phyloP scores from a whole-genome alignment of 2,329 filamentous ascomycete species.

The Coniochaeta hoffmannii region DNA sequence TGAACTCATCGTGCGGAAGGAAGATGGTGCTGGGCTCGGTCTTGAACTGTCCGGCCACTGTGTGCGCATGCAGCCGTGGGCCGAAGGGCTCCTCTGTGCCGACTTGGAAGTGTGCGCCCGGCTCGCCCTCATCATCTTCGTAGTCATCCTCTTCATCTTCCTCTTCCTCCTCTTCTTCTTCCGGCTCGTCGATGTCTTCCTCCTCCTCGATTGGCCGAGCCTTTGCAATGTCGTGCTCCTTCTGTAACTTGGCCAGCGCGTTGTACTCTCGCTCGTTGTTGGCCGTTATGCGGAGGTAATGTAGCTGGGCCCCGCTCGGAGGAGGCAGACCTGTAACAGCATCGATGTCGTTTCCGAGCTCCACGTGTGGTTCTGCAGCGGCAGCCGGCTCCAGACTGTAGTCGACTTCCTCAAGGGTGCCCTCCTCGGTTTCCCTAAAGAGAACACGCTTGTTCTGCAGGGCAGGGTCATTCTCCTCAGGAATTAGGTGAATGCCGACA shows the following conservation, averaged over 20 bases:
- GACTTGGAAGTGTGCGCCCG: slow-evolving; percentile 19
- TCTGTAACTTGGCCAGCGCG: slow-evolving; percentile 46
- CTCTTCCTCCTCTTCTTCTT: slow-evolving; percentile 22
- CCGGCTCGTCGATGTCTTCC: slow-evolving; percentile 26
- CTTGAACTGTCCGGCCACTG: slow-evolving; percentile 64
- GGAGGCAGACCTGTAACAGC: slow-evolving; percentile 8
- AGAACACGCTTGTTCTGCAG: slow-evolving; percentile 35
- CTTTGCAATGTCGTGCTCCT: slow-evolving; percentile 42
- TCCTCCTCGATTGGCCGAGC: slow-evolving; percentile 17
- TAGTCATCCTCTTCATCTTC: slow-evolving; percentile 27
- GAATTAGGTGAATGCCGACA: slow-evolving; percentile 35
- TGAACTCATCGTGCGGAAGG: slow-evolving; percentile 63
- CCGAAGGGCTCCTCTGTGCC: slow-evolving; percentile 16
- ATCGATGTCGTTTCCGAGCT: slow-evolving; percentile 10
- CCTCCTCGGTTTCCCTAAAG: slow-evolving; percentile 47
- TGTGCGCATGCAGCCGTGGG: slow-evolving; percentile 65
- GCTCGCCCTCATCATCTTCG: slow-evolving; percentile 21
- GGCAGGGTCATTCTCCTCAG: slow-evolving; percentile 17
- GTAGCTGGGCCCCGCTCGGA: slow-evolving; percentile 26
- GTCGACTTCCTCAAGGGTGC: slow-evolving; percentile 55
- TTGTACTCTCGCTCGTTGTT: slow-evolving; percentile 48
- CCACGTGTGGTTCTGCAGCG: slow-evolving; percentile 15
- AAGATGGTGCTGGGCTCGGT: slow-evolving; percentile 67
- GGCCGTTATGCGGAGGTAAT: slow-evolving; percentile 40
- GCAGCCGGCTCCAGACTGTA: slow-evolving; percentile 28